phyloP scores from a whole-genome alignment of 2,329 filamentous ascomycete species.

The Ascochyta rabiei region DNA sequence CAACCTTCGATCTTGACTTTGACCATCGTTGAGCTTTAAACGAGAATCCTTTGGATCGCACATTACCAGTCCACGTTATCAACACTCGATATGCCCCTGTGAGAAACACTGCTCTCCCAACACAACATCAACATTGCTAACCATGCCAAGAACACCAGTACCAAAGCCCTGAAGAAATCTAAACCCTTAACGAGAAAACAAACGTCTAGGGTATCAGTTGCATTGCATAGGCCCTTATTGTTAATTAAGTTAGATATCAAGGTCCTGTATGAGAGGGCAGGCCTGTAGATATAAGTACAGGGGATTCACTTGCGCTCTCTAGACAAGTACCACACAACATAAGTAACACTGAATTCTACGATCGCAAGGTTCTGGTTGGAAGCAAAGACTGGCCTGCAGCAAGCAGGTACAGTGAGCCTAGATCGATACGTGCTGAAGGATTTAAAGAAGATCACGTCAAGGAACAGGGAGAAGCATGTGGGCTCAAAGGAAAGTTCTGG shows the following conservation, averaged over 20 bases:
- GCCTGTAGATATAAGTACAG: neutral
- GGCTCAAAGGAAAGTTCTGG: no score
- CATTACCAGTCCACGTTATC: neutral
- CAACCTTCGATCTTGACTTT: conserved; percentile 2
- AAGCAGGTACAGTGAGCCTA: neutral
- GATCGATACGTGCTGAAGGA: neutral
- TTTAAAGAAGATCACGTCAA: no score
- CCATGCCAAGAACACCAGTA: neutral
- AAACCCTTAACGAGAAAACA: neutral
- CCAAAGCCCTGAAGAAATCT: neutral
- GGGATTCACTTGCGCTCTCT: neutral
- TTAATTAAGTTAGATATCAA: neutral
- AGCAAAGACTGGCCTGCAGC: neutral
- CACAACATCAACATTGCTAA: neutral
- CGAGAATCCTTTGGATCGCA: neutral
- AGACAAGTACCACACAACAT: neutral
- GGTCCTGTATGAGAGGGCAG: neutral
- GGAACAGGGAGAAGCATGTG: neutral
- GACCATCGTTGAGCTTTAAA: neutral
- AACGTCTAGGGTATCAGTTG: conserved; percentile 7
- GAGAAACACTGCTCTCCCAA: neutral
- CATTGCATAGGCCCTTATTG: neutral
- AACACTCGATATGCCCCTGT: neutral
- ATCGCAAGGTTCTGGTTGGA: neutral
- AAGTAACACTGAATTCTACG: neutral